Evolutionary conservation across 208 protist genomes (phyloP).

Genomic region (Trypanosoma lewisi): DNA sequence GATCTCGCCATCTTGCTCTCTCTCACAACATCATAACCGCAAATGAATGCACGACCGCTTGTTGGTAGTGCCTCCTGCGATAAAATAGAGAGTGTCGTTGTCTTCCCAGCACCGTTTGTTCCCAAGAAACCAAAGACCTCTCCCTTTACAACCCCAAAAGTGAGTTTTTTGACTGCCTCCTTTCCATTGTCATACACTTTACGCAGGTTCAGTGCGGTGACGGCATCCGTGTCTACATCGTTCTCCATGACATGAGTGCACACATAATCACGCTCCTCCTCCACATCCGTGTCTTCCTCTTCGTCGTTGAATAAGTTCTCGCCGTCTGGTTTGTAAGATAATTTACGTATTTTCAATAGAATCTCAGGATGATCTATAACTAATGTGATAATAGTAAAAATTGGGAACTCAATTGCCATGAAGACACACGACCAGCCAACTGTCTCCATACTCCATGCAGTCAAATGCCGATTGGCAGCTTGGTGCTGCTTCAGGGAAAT

Average conservation of each 20-base stretch:
- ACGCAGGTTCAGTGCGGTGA: constrained; percentile 49
- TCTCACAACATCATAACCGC: constrained; percentile 50
- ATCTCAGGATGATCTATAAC: constrained; percentile 59
- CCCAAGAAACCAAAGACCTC: constrained; percentile 89
- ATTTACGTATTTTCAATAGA: constrained; percentile 19
- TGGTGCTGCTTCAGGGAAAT: neutral
- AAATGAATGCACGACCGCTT: constrained; percentile 41
- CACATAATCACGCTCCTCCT: neutral
- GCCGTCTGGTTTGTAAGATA: constrained; percentile 17
- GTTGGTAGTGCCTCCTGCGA: constrained; percentile 67
- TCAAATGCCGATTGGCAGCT: constrained; percentile 23
- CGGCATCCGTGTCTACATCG: constrained; percentile 33
- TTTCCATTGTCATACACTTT: constrained; percentile 69
- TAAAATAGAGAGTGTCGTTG: constrained; percentile 81
- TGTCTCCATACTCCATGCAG: constrained; percentile 42
- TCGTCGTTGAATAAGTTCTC: constrained; percentile 27
- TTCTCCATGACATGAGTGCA: neutral
- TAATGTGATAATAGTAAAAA: constrained; percentile 57
- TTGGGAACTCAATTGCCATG: constrained; percentile 60
- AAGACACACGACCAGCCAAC: constrained; percentile 54
- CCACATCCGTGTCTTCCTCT: constrained; percentile 38
- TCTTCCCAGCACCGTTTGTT: constrained; percentile 87
- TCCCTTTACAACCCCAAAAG: constrained; percentile 57
- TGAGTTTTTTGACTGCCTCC: constrained; percentile 62
- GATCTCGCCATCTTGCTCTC: constrained; percentile 43